A percentile compares a stretch with the other conserved stretches of the same genome.
Conservation (phyloP, 2,329 filamentous ascomycete species). For the Cytospora leucostoma region DNA sequence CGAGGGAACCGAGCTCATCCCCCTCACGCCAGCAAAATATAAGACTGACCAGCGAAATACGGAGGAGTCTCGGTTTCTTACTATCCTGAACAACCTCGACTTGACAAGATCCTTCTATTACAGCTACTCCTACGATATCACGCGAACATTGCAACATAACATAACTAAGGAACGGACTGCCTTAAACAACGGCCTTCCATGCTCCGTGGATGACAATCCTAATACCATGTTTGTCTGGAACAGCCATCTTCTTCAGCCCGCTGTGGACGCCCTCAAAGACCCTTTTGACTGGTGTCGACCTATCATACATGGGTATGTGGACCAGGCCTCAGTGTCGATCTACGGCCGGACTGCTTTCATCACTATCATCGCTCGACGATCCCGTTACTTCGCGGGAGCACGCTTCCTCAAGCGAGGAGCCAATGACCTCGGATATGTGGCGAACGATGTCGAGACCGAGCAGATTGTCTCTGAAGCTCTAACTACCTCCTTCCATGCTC, state of each 20-base stretch:
- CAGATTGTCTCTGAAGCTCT: constrained; percentile 95
- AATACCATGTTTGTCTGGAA: constrained; percentile 99
- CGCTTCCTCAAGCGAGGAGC: constrained; percentile 92
- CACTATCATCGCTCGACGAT: constrained; percentile 88
- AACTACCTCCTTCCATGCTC: constrained; percentile 93
- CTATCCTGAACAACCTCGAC: constrained; percentile 88
- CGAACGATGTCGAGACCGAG: constrained; percentile 98
- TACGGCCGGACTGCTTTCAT: constrained; percentile 90
- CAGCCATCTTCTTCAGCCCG: constrained; percentile 80
- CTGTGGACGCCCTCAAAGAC: constrained; percentile 68
- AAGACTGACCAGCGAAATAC: constrained; percentile 78
- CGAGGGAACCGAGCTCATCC: constrained; percentile 88
- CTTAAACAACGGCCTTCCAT: constrained; percentile 63
- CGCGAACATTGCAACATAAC: constrained; percentile 87
- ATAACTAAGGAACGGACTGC: constrained; percentile 77
- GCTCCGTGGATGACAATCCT: constrained; percentile 63
- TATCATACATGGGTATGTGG: constrained; percentile 93
- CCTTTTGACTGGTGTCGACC: constrained; percentile 95
- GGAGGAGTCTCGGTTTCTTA: constrained; percentile 86
- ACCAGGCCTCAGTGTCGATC: constrained; percentile 81
- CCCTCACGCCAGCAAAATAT: constrained; percentile 75
- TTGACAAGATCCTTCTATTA: constrained; percentile 94
- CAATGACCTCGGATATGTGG: constrained; percentile 93
- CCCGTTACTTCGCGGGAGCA: constrained; percentile 90
- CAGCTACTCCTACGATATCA: constrained; percentile 97